These are phyloP conservation scores for Phlebiopsis gigantea DNA, from an alignment of 768 basidiomycete species.

Conservation along the genomic window DNA sequence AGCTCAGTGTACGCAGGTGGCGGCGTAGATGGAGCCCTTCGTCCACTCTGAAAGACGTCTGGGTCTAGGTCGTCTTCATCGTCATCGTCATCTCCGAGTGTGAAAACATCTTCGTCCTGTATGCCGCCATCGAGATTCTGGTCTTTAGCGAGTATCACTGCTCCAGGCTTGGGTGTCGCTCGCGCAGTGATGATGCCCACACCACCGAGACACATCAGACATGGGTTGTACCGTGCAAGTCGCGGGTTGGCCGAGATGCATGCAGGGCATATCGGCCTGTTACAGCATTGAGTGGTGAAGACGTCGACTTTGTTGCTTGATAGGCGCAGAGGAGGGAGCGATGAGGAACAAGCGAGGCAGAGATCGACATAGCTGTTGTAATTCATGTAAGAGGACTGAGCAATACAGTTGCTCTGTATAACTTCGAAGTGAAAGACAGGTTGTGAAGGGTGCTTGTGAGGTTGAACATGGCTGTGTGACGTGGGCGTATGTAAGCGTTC, in stretches of 20 bases:
- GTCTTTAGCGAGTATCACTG: conserved; percentile 13
- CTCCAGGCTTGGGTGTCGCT: not conserved
- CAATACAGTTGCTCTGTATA: no score
- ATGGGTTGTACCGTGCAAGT: conserved; percentile 64
- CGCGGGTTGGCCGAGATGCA: conserved; percentile 61
- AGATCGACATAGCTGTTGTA: conserved; percentile 2
- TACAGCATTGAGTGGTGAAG: conserved; percentile 61
- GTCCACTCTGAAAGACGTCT: conserved; percentile 1
- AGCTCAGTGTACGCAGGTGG: conserved; percentile 14
- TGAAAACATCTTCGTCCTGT: conserved; percentile 58
- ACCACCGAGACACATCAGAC: conserved; percentile 62
- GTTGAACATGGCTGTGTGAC: not conserved
- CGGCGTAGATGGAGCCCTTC: conserved; percentile 11
- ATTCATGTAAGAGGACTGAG: not conserved
- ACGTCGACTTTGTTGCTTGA: conserved; percentile 14
- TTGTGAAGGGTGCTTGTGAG: not conserved
- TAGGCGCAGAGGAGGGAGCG: conserved; percentile 21
- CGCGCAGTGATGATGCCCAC: conserved; percentile 33
- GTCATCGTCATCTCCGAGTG: conserved; percentile 61
- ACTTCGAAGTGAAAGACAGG: not conserved
- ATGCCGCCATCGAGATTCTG: conserved; percentile 49
- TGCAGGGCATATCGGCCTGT: conserved; percentile 53
- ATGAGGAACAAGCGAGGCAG: conserved; percentile 26
- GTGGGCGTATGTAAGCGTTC: not conserved
- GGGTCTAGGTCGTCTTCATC: conserved; percentile 28